Percentiles rank a stretch among this genome's conserved stretches.
Conservation (phyloP, 768 basidiomycete species). For the Pleurotus eryngii region DNA sequence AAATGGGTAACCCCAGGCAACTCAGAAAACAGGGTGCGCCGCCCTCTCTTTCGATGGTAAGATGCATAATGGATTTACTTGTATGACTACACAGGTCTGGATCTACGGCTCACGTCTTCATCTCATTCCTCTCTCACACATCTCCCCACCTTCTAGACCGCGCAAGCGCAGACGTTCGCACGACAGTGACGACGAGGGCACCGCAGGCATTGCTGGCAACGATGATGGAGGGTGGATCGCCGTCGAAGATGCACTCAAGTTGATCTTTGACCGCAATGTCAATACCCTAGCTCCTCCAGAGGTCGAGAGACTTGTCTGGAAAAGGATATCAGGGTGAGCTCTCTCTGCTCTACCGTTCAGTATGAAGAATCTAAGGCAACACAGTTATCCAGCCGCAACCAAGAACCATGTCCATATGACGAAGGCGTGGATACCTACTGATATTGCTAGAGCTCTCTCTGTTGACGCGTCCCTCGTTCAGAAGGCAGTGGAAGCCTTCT, state of each 20-base stretch:
- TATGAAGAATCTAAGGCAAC: background rate
- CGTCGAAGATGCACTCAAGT: constrained; percentile 56
- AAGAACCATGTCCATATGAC: constrained; percentile 72
- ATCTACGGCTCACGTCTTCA: constrained; percentile 81
- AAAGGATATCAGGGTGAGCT: constrained; percentile 61
- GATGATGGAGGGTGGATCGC: constrained; percentile 48
- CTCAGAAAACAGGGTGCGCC: constrained; percentile 86
- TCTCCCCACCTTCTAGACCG: constrained; percentile 59
- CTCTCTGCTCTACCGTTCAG: constrained; percentile 3
- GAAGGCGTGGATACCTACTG: constrained; percentile 74
- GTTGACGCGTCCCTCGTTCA: constrained; percentile 71
- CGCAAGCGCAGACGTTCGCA: constrained; percentile 34
- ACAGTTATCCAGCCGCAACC: constrained; percentile 69
- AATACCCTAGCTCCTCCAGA: constrained; percentile 57
- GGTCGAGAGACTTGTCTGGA: constrained; percentile 69
- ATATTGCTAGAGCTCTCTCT: constrained; percentile 72
- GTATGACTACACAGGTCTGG: constrained; percentile 70
- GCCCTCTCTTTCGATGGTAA: constrained; percentile 26
- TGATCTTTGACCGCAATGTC: constrained; percentile 51
- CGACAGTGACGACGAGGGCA: constrained; percentile 52
- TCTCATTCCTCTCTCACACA: constrained; percentile 76
- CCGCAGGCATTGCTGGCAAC: constrained; percentile 16
- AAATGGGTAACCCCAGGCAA: constrained; percentile 90
- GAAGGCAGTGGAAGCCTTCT: constrained; percentile 88
- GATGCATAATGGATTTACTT: constrained; percentile 26